Percentiles rank a stretch among this genome's conserved stretches.
These are phyloP conservation scores for Sclerotiophoma versabilis DNA, from an alignment of 2,329 filamentous ascomycete species.

Conservation along the genomic window DNA sequence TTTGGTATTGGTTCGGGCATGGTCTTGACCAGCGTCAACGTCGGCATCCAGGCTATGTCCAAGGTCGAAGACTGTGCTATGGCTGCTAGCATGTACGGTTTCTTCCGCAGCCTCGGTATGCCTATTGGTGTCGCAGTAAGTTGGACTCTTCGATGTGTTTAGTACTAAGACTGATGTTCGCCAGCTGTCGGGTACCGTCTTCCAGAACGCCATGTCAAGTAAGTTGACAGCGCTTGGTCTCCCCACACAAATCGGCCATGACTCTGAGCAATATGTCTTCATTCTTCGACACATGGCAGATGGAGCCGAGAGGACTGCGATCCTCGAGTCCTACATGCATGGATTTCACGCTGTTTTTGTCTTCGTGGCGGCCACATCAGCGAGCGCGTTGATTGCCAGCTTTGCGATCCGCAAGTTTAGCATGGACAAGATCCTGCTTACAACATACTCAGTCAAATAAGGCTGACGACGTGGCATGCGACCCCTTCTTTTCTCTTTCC, in stretches of 20 bases:
- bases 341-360: conserved; percentile 38
- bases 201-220: conserved; percentile 51
- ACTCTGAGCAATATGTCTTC: conserved; percentile 39
- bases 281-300: conserved; percentile 30
- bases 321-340: conserved; percentile 34
- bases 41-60: conserved; percentile 50
- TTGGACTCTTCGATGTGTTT: not conserved
- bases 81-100: conserved; percentile 50
- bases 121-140: conserved; percentile 51
- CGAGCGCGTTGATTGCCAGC: conserved; percentile 33
- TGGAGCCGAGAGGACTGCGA: conserved; percentile 21
- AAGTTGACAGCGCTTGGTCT: conserved; percentile 34
- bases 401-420: conserved; percentile 38
- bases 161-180: conserved; percentile 1
- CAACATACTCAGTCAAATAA: conserved; percentile 31
- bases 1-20: conserved; percentile 54
- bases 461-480: not conserved
- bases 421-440: conserved; percentile 39
- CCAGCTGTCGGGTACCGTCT: conserved; percentile 42
- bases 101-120: conserved; percentile 54
- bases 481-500: not conserved
- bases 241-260: conserved; percentile 32
- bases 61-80: conserved; percentile 40
- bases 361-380: conserved; percentile 31
- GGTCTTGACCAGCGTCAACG: conserved; percentile 51